A percentile compares a stretch with the other conserved stretches of the same genome.
phyloP scores from a whole-genome alignment of 306 rosid genomes.

The Cicer yamashitae region DNA sequence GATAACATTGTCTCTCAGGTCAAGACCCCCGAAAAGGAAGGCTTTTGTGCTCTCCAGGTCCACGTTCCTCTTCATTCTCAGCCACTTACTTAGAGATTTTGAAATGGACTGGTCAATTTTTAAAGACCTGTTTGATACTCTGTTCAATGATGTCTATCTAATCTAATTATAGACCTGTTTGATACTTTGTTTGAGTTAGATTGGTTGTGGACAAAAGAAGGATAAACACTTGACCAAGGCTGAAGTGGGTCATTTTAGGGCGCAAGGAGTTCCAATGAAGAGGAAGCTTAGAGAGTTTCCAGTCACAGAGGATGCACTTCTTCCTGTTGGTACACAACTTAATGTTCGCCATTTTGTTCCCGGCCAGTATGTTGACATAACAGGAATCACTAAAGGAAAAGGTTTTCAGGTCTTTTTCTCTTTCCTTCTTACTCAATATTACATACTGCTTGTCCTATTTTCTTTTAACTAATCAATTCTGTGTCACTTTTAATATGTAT shows the following conservation, averaged over 20 bases:
- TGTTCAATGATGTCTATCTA: no score
- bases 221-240: constrained; percentile 89
- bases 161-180: constrained; percentile 47
- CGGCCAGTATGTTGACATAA: constrained; percentile 86
- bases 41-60: constrained; percentile 80
- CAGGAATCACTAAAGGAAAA: constrained; percentile 88
- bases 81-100: no score
- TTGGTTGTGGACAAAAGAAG: constrained; percentile 99
- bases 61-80: constrained; percentile 5
- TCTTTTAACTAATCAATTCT: background rate
- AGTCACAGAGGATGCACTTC: constrained; percentile 92
- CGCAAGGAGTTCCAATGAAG: constrained; percentile 91
- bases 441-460: constrained; percentile 1
- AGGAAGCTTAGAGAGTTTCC: constrained; percentile 93
- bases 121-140: no score
- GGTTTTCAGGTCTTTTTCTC: constrained; percentile 83
- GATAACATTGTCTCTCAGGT: constrained; percentile 93
- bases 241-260: constrained; percentile 97
- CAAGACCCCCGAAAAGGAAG: constrained; percentile 84
- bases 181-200: constrained; percentile 75
- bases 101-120: no score
- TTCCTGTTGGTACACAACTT: constrained; percentile 80
- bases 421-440: background rate
- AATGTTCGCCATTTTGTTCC: constrained; percentile 98
- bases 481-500: background rate